Evolutionary conservation across 2,329 filamentous ascomycete species (phyloP).

Genomic region (Colletotrichum australisinense): DNA sequence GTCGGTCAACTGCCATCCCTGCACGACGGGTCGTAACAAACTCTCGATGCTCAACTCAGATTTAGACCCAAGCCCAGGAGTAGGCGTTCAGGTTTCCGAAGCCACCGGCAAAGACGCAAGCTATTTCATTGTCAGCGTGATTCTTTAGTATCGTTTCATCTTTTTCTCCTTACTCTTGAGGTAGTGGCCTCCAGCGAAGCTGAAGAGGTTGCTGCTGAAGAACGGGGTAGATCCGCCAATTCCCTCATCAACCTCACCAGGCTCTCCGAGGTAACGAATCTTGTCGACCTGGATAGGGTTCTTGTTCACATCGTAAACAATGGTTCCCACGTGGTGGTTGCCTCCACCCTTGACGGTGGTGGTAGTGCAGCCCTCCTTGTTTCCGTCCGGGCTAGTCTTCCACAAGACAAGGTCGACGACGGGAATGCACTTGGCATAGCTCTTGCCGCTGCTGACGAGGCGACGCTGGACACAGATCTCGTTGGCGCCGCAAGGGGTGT

Average conservation of each 20-base stretch:
- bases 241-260: background rate
- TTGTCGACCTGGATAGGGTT: constrained; percentile 7
- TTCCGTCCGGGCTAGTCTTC: background rate
- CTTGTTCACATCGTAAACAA: background rate
- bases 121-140: background rate
- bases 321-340: background rate
- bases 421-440: background rate
- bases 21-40: background rate
- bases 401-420: background rate
- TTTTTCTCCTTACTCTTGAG: background rate
- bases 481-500: background rate
- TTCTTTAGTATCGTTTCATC: background rate
- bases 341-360: background rate
- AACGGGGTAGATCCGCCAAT: background rate
- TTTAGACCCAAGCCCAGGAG: background rate
- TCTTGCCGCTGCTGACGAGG: background rate
- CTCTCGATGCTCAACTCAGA: background rate
- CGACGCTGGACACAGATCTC: constrained; percentile 1
- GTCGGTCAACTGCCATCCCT: background rate
- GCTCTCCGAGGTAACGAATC: constrained; percentile 1
- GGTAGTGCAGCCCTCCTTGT: background rate
- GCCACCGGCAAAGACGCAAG: background rate
- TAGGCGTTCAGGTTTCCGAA: background rate
- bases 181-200: background rate
- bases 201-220: background rate